Conservation (phyloP, 768 basidiomycete genomes). For the Tylopilus sp. region DNA sequence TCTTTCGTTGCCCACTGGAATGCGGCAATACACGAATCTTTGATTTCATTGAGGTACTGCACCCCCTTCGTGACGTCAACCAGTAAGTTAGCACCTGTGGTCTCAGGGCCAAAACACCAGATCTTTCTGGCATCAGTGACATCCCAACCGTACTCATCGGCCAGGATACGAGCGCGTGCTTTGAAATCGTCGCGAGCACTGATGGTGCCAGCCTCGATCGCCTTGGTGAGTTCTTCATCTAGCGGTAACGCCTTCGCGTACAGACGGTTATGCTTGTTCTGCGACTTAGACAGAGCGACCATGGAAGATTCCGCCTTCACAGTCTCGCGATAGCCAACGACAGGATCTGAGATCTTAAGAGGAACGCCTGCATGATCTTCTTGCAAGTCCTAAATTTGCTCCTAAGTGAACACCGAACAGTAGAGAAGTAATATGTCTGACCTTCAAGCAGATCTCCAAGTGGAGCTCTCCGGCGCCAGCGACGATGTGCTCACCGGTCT, state of each 20-base stretch:
- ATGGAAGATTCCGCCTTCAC: conserved; percentile 95
- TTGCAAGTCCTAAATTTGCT: conserved; percentile 78
- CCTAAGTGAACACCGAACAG: background rate
- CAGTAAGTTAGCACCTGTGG: conserved; percentile 93
- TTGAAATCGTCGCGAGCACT: conserved; percentile 97
- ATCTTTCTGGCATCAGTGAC: conserved; percentile 99
- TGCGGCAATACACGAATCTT: conserved; percentile 98
- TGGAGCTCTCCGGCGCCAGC: conserved; percentile 99
- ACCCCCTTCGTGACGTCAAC: conserved; percentile 99
- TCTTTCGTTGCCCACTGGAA: conserved; percentile 99
- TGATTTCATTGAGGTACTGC: conserved; percentile 99
- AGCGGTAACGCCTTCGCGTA: conserved; percentile 91
- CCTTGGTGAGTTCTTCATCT: conserved; percentile 90
- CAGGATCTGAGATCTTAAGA: conserved; percentile 96
- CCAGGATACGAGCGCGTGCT: conserved; percentile 88
- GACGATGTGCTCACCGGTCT: conserved; percentile 97
- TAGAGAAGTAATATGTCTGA: conserved; percentile 25
- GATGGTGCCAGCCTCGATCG: conserved; percentile 86
- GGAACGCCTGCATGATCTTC: conserved; percentile 99
- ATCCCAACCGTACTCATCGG: conserved; percentile 97
- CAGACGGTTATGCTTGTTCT: conserved; percentile 99
- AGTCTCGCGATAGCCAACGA: conserved; percentile 97
- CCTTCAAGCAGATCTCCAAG: conserved; percentile 99
- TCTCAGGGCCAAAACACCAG: conserved; percentile 99
- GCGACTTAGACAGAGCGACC: conserved; percentile 96